phyloP scores from a whole-genome alignment of 148 eudicot genomes.

The Arctostaphylos glauca region DNA sequence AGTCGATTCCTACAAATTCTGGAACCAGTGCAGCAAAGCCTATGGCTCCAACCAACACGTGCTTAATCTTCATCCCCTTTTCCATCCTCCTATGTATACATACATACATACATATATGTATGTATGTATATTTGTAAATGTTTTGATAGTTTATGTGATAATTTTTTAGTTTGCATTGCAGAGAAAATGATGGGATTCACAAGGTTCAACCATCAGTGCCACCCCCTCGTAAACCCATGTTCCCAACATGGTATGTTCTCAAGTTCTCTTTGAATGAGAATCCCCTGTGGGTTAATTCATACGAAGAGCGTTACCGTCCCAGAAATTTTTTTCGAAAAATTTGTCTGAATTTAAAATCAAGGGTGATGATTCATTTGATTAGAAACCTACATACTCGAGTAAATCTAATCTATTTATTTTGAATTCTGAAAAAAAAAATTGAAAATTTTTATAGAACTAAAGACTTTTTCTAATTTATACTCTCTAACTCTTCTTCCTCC shows the following conservation, averaged over 20 bases:
- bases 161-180: background rate
- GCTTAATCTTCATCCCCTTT: background rate
- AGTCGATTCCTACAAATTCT: background rate
- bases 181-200: slow-evolving; percentile 17
- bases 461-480: too few species aligned
- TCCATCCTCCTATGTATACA: background rate
- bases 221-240: slow-evolving; percentile 20
- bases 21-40: background rate
- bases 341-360: too few species aligned
- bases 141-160: too few species aligned
- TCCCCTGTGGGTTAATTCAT: background rate
- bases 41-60: background rate
- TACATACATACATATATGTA: background rate
- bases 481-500: too few species aligned
- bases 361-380: too few species aligned
- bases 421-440: too few species aligned
- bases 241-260: slow-evolving; percentile 26
- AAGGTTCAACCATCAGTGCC: slow-evolving; percentile 13
- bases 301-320: too few species aligned
- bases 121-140: background rate
- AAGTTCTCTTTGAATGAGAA: background rate
- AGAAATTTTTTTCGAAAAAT: too few species aligned
- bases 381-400: too few species aligned
- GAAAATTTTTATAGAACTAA: too few species aligned
- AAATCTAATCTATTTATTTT: too few species aligned